A percentile compares a stretch with the other conserved stretches of the same genome.
These are phyloP conservation scores for Syncephalastrum contaminatum DNA, from an alignment of 371 early-diverging fungal species.

Conservation along the genomic window DNA sequence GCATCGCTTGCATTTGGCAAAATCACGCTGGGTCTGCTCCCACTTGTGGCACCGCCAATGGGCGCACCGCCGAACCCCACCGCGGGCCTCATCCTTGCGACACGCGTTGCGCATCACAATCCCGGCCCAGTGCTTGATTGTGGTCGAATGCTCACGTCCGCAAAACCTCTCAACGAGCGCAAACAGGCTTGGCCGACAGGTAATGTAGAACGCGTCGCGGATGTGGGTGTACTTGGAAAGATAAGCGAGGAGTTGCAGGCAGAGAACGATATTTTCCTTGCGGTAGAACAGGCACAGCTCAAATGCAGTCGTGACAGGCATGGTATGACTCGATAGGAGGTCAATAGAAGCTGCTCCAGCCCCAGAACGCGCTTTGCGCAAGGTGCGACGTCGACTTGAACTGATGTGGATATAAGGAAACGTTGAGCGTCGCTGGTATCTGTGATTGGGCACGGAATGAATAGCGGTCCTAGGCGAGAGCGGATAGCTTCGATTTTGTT, in stretches of 20 bases:
- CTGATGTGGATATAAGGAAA: conserved; percentile 39
- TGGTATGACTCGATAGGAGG: background rate
- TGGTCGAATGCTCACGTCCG: conserved; percentile 51
- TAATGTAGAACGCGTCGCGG: conserved; percentile 65
- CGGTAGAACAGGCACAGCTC: conserved; percentile 56
- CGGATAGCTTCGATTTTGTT: background rate
- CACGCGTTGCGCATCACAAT: conserved; percentile 80
- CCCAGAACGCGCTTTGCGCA: conserved; percentile 19
- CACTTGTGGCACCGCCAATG: conserved; percentile 71
- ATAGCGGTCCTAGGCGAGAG: background rate
- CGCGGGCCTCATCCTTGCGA: conserved; percentile 68
- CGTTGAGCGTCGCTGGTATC: conserved; percentile 29
- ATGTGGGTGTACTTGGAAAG: conserved; percentile 82
- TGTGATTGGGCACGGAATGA: conserved; percentile 1
- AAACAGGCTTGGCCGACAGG: conserved; percentile 65
- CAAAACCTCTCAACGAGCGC: conserved; percentile 73
- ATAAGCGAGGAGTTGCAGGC: conserved; percentile 83
- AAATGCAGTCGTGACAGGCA: conserved; percentile 28
- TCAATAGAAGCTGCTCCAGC: conserved; percentile 17
- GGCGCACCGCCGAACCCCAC: conserved; percentile 72
- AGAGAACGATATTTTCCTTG: conserved; percentile 82
- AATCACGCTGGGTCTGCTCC: conserved; percentile 72
- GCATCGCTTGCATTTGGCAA: conserved; percentile 78
- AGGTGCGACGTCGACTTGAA: conserved; percentile 28
- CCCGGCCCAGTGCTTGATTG: conserved; percentile 74